Base-by-base conservation (phyloP, 495 filamentous ascomycete genomes). In the Rostrohypoxylon terebratum region DNA sequence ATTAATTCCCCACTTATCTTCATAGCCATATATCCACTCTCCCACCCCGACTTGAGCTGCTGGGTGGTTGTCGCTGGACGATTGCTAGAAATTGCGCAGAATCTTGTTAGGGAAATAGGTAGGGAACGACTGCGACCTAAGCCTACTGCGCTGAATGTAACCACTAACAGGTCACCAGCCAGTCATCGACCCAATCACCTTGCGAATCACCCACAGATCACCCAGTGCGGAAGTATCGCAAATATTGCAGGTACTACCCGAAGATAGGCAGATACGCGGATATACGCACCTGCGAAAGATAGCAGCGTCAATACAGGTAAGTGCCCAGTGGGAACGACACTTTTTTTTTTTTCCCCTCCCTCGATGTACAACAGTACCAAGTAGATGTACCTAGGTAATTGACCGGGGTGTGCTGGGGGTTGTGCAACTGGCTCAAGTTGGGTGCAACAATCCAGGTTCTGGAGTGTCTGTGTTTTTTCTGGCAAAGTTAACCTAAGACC, bases 141-240 rank as follows among this genome's bases (percentile, higher is more conserved):
- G 58, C 64, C 34, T 40, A 63, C 47, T 18, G 33, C 53, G 54
- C 45, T 55, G 51, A 7, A 72, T 68, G 69, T 68, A 60, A 60
- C 70, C 60, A 64, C 54, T 68, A 68, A 64, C 60, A 68, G 60
- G 36, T 68, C 70, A 73, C 20, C 38, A 18, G 64, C 70, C 54
- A 71, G 47, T 66, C 55, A 71, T 40, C 47, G 21, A 21, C 20
- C 47, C 55, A 67, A 38, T 62, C 33, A 53, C 58, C 47, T 28
- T 2, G 4, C 47, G 9, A 23, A 51, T 45, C 42, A 45, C 42
- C 31, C 23, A 54, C 50, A 31, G 50, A 31, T 54, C 25, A 31
- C 25, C 25, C 50, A 54, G 50, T 23, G 23, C 13, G 34, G 21
- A 61, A n/a, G 59, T 54, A 67, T 59, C 47, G 42, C 42, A 45